These are phyloP conservation scores for Takashimella koratensis DNA, from an alignment of 1,284 basidiomycete genomes.

Conservation along the genomic window DNA sequence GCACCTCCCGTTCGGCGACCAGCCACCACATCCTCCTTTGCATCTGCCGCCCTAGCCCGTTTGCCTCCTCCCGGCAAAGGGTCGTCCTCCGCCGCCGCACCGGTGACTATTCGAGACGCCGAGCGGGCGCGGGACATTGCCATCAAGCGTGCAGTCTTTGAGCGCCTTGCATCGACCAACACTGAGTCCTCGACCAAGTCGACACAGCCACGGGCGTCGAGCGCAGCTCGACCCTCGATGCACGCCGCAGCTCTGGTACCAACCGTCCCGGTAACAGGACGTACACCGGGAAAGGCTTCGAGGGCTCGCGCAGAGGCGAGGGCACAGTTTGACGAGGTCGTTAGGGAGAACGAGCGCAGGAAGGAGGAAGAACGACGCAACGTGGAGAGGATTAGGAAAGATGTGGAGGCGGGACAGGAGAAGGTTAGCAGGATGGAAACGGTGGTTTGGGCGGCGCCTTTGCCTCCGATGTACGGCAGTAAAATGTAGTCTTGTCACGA, in stretches of 20 bases:
- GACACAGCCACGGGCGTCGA: neutral
- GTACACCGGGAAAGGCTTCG: constrained; percentile 34
- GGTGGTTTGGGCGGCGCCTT: constrained; percentile 30
- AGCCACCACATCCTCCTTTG: constrained; percentile 16
- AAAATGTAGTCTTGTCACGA: neutral
- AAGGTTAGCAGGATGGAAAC: constrained; percentile 23
- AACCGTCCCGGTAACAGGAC: constrained; percentile 24
- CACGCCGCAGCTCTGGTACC: neutral
- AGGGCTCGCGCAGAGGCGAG: constrained; percentile 20
- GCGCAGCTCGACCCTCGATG: neutral
- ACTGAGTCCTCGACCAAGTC: neutral
- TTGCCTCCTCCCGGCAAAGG: constrained; percentile 29
- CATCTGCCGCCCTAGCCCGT: constrained; percentile 26
- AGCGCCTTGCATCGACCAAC: constrained; percentile 13
- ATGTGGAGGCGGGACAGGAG: constrained; percentile 28
- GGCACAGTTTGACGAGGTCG: constrained; percentile 17
- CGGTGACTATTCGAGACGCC: constrained; percentile 15
- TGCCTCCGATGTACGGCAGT: constrained; percentile 31
- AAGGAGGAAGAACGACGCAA: constrained; percentile 14
- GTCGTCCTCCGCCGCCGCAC: constrained; percentile 10
- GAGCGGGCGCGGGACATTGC: constrained; percentile 31
- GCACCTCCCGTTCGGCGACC: neutral
- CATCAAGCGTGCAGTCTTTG: constrained; percentile 23
- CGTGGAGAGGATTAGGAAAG: constrained; percentile 12
- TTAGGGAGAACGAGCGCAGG: constrained; percentile 10